A percentile compares a stretch with the other conserved stretches of the same genome.
phyloP scores from a whole-genome alignment of 1,139 yeast genomes.

The Taphrina wiesneri region DNA sequence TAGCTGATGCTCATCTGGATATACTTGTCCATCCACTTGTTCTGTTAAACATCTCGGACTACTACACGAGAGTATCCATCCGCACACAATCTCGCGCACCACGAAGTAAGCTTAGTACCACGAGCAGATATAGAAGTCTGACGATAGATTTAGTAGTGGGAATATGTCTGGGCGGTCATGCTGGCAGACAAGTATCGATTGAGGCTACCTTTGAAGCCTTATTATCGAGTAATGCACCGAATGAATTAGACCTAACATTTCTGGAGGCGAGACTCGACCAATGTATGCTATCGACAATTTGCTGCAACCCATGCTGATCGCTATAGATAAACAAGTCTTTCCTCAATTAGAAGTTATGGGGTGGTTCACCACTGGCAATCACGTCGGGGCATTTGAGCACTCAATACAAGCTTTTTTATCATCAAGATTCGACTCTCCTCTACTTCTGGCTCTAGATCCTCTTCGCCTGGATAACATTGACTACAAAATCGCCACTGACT shows the following conservation, averaged over 20 bases:
- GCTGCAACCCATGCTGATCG: background rate
- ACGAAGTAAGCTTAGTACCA: background rate
- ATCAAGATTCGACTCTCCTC: constrained; percentile 1
- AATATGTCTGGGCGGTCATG: constrained; percentile 20
- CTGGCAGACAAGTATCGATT: constrained; percentile 8
- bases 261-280: constrained; percentile 20
- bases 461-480: background rate
- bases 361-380: background rate
- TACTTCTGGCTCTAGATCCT: constrained; percentile 3
- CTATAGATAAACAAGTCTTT: constrained; percentile 20
- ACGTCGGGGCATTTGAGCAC: background rate
- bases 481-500: background rate
- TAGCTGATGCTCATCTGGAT: background rate
- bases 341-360: constrained; percentile 13
- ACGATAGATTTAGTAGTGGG: constrained; percentile 6
- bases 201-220: constrained; percentile 13
- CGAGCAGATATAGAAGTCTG: background rate
- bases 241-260: background rate
- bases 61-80: background rate
- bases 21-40: constrained; percentile 27
- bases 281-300: constrained; percentile 10
- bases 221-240: background rate
- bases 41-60: constrained; percentile 23
- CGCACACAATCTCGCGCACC: background rate
- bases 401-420: background rate